Base-by-base conservation (phyloP, 2,329 filamentous ascomycete genomes). In the Exophiala oligosperma region DNA sequence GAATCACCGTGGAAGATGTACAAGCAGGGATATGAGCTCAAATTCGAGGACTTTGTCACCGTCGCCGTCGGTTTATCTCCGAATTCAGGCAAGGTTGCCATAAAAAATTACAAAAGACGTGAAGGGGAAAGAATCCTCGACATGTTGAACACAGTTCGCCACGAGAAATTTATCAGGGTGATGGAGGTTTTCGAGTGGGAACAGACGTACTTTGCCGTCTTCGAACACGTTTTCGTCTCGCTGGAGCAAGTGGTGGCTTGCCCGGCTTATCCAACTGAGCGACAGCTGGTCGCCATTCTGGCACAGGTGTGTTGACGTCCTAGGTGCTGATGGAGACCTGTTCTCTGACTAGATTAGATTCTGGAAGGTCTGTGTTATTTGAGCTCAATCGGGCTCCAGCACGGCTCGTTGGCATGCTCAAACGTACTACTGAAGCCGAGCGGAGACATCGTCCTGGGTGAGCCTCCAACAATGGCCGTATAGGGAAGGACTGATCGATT, bases 361-460 rank as follows among this genome's bases (percentile, higher is more conserved):
- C 58, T 72, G 52, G 46, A 66, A 57, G 58, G 66, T 17, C 47
- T 67, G 40, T 59, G 43, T 24, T 66, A 68, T 51, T 53, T 70
- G 14, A 48, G 55, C 23, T 32, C 47, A 17, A 43, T 37, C 14
- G 53, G 61, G 35, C 60, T 68, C 37, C 59, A 66, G 49, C 62
- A 71, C 60, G 32, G 61, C 56, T 67, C 59, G 43, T 57, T 72
- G 49, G 66, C 23, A 44, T 70, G 56, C 56, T 66, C 62, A 28
- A 69, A 66, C 60, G 66, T 72, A 43, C 63, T 72, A 41, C 52
- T 71, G 40, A 59, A 62, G 43, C 59, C 61, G 35, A 62, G 68
- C 54, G 58, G 68, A 17, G 47, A 61, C 7, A 62, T 72, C 23
- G 67, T 71, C 50, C 70, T 72, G 53, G 52, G 68, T 71, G 55